phyloP scores from a whole-genome alignment of 192 early-diverging fungal species.

The Phycomyces blakesleeanus region DNA sequence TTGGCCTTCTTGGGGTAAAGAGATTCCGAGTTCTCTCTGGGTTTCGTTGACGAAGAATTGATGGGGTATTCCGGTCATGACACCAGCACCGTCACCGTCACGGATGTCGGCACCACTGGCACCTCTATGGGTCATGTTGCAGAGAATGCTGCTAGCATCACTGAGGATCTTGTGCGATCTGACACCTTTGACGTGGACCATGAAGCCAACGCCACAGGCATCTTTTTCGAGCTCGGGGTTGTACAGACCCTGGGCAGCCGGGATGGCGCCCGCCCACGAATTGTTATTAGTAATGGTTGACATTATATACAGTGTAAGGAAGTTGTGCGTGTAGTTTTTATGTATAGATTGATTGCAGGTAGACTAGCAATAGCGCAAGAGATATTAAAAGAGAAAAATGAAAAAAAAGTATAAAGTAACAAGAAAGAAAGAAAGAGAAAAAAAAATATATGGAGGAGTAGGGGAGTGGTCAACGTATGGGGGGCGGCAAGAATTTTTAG shows the following conservation, averaged over 20 bases:
- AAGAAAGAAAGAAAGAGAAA: too few relatives aligned
- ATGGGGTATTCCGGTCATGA: conserved; percentile 95
- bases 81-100: conserved; percentile 98
- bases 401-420: too few relatives aligned
- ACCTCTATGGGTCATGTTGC: conserved; percentile 99
- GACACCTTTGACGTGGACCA: conserved; percentile 88
- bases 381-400: too few relatives aligned
- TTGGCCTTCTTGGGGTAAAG: conserved; percentile 69
- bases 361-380: too few relatives aligned
- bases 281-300: conserved; percentile 27
- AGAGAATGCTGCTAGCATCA: conserved; percentile 87
- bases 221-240: conserved; percentile 88
- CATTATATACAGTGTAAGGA: conserved; percentile 12
- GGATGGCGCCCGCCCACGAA: conserved; percentile 84
- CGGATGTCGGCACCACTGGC: conserved; percentile 89
- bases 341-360: too few relatives aligned
- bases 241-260: conserved; percentile 83
- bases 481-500: too few relatives aligned
- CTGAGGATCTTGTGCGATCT: conserved; percentile 82
- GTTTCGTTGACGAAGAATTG: conserved; percentile 72
- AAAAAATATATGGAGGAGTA: too few relatives aligned
- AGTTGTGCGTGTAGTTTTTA: neutral
- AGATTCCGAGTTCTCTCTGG: conserved; percentile 51
- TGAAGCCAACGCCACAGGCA: conserved; percentile 97
- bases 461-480: too few relatives aligned